Conservation (phyloP, 148 eudicot genomes). For the Rhododendron henanense region DNA sequence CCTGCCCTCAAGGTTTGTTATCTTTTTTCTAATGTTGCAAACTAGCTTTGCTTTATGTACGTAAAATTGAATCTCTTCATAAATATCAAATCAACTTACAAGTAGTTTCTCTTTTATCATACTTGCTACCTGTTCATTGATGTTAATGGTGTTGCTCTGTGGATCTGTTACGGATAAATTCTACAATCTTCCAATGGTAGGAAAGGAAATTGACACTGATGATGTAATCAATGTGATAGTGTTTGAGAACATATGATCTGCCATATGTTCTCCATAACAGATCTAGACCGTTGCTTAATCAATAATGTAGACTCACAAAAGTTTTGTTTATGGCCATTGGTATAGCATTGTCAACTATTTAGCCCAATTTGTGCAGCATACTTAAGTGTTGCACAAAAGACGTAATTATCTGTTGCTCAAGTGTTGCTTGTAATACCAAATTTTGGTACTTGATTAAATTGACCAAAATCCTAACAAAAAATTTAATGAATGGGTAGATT, state of each 20-base stretch:
- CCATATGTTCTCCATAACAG: not conserved
- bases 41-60: not conserved
- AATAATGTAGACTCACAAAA: not conserved
- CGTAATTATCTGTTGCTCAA: not conserved
- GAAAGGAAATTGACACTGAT: not conserved
- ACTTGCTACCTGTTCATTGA: not conserved
- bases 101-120: not conserved
- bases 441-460: not conserved
- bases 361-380: not conserved
- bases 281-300: not conserved
- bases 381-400: not conserved
- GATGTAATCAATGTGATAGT: not conserved
- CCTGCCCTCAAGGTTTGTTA: conserved; percentile 36
- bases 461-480: not conserved
- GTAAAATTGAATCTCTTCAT: not conserved
- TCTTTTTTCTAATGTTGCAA: not conserved
- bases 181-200: not conserved
- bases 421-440: not conserved
- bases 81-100: not conserved
- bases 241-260: not conserved
- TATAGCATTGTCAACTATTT: not conserved
- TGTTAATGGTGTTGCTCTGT: not conserved
- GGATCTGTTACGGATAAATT: not conserved
- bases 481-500: too few relatives aligned
- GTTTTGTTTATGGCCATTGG: not conserved